Percentiles rank a stretch among this genome's conserved stretches.
These are phyloP conservation scores for Penicillium coprophilum DNA, from an alignment of 495 filamentous ascomycete genomes.

Conservation along the genomic window DNA sequence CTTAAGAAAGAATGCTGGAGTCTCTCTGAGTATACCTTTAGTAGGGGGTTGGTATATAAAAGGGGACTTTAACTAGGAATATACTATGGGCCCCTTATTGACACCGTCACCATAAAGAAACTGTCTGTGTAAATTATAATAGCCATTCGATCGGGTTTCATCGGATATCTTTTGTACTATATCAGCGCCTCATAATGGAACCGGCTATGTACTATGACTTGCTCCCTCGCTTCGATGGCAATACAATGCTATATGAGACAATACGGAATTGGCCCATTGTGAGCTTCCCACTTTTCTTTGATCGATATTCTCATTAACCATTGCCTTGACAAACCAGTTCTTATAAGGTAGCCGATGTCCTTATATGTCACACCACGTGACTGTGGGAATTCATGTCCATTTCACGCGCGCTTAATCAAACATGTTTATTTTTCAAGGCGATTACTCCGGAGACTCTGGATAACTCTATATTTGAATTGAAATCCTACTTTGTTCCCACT, in stretches of 20 bases:
- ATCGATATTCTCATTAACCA: neutral
- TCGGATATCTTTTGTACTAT: too few species aligned
- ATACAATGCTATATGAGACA: neutral
- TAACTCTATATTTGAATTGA: neutral
- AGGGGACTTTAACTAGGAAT: too few species aligned
- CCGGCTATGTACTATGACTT: neutral
- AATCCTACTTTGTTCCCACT: neutral
- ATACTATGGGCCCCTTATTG: too few species aligned
- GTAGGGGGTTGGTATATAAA: neutral
- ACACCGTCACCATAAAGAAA: too few species aligned
- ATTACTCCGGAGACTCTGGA: neutral
- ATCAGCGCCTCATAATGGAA: too few species aligned
- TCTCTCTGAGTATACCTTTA: neutral
- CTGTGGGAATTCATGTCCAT: conserved; percentile 1
- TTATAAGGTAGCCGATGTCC: too few species aligned
- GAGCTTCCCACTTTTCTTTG: neutral
- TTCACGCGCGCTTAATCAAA: neutral
- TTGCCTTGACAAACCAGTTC: too few species aligned
- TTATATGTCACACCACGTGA: neutral
- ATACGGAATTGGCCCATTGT: neutral
- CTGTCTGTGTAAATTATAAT: too few species aligned
- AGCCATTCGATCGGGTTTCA: too few species aligned
- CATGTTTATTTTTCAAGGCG: neutral
- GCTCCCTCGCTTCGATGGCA: neutral
- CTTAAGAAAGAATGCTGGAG: neutral